Evolutionary conservation across 441 rosid genomes (phyloP).

Genomic region (Pelargonium citronellum): DNA sequence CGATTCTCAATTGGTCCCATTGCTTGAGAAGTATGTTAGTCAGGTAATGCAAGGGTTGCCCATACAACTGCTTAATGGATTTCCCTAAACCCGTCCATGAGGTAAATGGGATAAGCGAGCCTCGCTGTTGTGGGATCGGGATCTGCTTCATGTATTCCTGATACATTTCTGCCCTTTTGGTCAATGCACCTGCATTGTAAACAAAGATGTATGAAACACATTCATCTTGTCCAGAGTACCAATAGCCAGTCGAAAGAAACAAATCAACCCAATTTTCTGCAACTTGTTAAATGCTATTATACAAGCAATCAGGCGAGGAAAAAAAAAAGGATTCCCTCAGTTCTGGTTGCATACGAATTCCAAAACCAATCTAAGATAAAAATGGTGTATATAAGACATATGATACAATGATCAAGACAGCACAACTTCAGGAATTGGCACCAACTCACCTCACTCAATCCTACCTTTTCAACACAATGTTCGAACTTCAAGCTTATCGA

Average conservation of each 20-base stretch:
- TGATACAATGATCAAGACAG: background rate
- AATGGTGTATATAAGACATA: background rate
- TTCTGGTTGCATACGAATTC: background rate
- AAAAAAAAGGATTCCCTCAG: background rate
- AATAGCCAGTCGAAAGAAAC: background rate
- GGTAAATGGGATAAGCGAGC: constrained; percentile 64
- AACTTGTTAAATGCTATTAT: too few relatives aligned
- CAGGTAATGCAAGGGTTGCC: constrained; percentile 84
- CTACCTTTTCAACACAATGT: too few relatives aligned
- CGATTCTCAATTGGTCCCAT: constrained; percentile 66
- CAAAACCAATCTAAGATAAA: background rate
- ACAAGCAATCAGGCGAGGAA: too few relatives aligned
- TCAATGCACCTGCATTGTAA: constrained; percentile 37
- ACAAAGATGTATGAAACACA: background rate
- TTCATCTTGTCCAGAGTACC: background rate
- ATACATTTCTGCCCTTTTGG: constrained; percentile 63
- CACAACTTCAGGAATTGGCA: background rate
- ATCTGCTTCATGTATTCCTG: constrained; percentile 77
- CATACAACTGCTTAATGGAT: constrained; percentile 61
- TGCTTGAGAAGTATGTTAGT: constrained; percentile 57
- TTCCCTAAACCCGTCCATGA: constrained; percentile 70
- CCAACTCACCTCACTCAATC: too few relatives aligned
- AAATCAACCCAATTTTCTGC: background rate
- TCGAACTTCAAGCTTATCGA: too few relatives aligned
- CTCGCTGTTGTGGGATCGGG: constrained; percentile 48